Evolutionary conservation across 805 yeast genomes (phyloP).

Genomic region (Kodamaea kaohsiungensis): DNA sequence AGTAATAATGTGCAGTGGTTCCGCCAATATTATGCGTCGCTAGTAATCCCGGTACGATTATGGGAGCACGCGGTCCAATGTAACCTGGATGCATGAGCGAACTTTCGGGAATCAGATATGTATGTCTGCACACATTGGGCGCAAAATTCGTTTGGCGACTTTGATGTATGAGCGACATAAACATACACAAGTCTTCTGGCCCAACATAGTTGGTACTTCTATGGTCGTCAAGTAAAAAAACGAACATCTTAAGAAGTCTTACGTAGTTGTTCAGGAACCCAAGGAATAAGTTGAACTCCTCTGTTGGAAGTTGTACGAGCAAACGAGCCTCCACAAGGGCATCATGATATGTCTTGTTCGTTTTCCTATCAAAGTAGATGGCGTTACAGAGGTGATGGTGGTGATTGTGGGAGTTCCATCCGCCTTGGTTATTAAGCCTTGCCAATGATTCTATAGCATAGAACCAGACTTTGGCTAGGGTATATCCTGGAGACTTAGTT

Average conservation of each 20-base stretch:
- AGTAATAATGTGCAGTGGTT: conserved; percentile 16
- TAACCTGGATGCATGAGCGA: conserved; percentile 34
- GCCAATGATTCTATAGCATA: conserved; percentile 28
- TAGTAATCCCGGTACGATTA: conserved; percentile 18
- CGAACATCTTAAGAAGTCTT: conserved; percentile 25
- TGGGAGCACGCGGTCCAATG: conserved; percentile 1
- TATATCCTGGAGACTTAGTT: conserved; percentile 16
- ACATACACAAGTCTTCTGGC: conserved; percentile 15
- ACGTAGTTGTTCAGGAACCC: conserved; percentile 34
- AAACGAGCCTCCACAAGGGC: conserved; percentile 31
- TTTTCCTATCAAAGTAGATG: not conserved
- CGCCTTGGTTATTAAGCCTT: conserved; percentile 14
- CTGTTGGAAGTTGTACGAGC: conserved; percentile 16
- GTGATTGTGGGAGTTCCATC: conserved; percentile 2
- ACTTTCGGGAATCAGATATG: conserved; percentile 25
- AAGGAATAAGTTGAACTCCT: conserved; percentile 32
- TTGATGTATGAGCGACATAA: conserved; percentile 14
- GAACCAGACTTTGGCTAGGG: conserved; percentile 29
- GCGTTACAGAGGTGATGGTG: not conserved
- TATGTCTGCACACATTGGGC: conserved; percentile 20
- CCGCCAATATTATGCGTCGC: conserved; percentile 10
- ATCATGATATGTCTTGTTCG: conserved; percentile 31
- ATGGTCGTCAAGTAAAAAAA: not conserved
- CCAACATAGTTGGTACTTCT: not conserved
- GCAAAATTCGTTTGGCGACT: conserved; percentile 26